Evolutionary conservation across 768 basidiomycete genomes (phyloP).

Genomic region (Clitopilus hobsonii): DNA sequence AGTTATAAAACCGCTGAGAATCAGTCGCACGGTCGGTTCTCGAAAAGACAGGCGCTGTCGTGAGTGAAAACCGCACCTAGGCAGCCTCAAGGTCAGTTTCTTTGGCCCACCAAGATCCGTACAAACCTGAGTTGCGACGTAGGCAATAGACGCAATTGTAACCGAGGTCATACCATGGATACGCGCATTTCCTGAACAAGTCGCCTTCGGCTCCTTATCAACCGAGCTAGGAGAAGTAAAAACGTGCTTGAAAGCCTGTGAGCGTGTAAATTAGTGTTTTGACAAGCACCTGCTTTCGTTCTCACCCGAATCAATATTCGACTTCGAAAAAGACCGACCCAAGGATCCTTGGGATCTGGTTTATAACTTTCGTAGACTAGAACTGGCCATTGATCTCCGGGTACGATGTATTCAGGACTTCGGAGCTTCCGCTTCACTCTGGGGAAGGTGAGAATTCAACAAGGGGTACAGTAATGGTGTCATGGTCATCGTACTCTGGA

Average conservation of each 20-base stretch:
- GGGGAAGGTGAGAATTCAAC: background rate
- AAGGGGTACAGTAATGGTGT: background rate
- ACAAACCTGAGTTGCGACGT: too few relatives aligned
- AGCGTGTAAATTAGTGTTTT: too few relatives aligned
- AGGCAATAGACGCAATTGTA: background rate
- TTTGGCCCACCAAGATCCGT: too few relatives aligned
- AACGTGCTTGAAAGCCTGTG: background rate
- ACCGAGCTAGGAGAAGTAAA: background rate
- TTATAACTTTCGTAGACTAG: slow-evolving; percentile 6
- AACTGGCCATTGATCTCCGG: slow-evolving; percentile 16
- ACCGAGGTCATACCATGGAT: background rate
- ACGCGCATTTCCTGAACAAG: background rate
- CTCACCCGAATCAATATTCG: slow-evolving; percentile 4
- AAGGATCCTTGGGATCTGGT: slow-evolving; percentile 4
- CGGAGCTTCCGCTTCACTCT: slow-evolving; percentile 5
- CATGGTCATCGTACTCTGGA: background rate
- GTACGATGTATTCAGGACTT: slow-evolving; percentile 7
- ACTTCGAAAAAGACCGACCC: slow-evolving; percentile 4
- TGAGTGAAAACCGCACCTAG: background rate
- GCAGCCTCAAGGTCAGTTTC: too few relatives aligned
- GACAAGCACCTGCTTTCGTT: too few relatives aligned
- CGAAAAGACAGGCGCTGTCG: background rate
- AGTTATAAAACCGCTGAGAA: background rate
- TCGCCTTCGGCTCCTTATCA: background rate
- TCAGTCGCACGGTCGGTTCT: background rate